These are phyloP conservation scores for Ettlia oleoabundans DNA, from an alignment of 139 green algal genomes.

Conservation along the genomic window DNA sequence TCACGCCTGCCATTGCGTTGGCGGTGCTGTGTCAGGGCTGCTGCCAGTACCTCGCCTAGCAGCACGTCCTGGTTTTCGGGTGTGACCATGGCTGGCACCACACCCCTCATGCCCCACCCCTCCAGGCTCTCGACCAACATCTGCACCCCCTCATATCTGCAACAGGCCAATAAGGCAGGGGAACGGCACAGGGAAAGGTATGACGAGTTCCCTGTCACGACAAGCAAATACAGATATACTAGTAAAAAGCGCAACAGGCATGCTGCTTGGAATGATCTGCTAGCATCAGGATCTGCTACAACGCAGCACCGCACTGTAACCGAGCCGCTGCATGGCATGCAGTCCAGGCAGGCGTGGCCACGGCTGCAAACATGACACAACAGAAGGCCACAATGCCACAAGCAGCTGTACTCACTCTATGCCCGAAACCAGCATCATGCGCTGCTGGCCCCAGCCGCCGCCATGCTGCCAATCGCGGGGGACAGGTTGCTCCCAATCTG, in stretches of 20 bases:
- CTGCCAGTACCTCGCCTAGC: conserved; percentile 30
- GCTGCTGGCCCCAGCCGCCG: conserved; percentile 45
- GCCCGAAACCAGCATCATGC: conserved; percentile 33
- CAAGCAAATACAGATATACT: not conserved
- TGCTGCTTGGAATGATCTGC: not conserved
- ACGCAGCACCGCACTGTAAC: too few species aligned
- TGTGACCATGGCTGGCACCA: not conserved
- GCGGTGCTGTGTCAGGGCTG: not conserved
- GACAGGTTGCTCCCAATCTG: conserved; percentile 24
- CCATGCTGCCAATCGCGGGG: conserved; percentile 24
- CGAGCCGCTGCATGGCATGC: too few species aligned
- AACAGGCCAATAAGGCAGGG: not conserved
- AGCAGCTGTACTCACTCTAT: conserved; percentile 15
- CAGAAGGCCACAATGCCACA: too few species aligned
- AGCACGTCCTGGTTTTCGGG: not conserved
- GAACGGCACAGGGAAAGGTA: too few species aligned
- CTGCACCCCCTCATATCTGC: not conserved
- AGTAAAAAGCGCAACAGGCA: not conserved
- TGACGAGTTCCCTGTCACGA: too few species aligned
- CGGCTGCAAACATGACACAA: too few species aligned
- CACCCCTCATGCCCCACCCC: not conserved
- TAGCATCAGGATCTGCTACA: too few species aligned
- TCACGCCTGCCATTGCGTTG: not conserved
- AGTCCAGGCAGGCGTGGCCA: not conserved
- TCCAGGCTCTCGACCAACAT: conserved; percentile 11